phyloP scores from a whole-genome alignment of 2,329 filamentous ascomycete genomes.

The Arthrobotrys musiformis region DNA sequence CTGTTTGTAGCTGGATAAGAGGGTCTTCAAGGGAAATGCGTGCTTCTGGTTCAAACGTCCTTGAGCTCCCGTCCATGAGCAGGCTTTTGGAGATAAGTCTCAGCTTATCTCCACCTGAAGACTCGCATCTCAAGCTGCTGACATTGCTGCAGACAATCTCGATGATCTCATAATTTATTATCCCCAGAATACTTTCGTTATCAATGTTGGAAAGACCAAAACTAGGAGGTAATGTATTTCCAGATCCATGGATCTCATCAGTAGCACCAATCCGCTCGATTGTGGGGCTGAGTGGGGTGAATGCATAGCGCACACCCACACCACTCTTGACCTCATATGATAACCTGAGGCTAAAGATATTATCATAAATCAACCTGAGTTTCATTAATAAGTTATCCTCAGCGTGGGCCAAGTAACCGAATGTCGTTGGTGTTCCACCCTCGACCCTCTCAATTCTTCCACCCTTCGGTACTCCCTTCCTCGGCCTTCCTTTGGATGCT shows the following conservation, averaged over 20 bases:
- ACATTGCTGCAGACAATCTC: slow-evolving; percentile 54
- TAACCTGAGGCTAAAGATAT: slow-evolving; percentile 49
- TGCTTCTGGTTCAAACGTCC: slow-evolving; percentile 52
- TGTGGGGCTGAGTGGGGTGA: slow-evolving; percentile 43
- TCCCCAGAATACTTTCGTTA: slow-evolving; percentile 48
- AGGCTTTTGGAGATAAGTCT: slow-evolving; percentile 53
- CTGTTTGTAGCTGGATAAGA: slow-evolving; percentile 24
- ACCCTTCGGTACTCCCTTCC: slow-evolving; percentile 39
- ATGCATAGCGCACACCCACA: too few species aligned
- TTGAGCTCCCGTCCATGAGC: slow-evolving; percentile 41
- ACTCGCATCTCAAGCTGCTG: slow-evolving; percentile 51
- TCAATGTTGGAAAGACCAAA: slow-evolving; percentile 51
- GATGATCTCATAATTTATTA: slow-evolving; percentile 55
- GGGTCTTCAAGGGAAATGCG: slow-evolving; percentile 46
- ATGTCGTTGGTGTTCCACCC: slow-evolving; percentile 30
- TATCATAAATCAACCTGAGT: slow-evolving; percentile 38
- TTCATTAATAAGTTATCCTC: slow-evolving; percentile 49
- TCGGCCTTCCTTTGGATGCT: slow-evolving; percentile 56
- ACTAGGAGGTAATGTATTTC: slow-evolving; percentile 47
- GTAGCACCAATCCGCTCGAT: slow-evolving; percentile 30
- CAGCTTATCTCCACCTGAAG: slow-evolving; percentile 37
- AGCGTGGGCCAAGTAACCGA: slow-evolving; percentile 35
- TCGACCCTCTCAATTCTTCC: slow-evolving; percentile 45
- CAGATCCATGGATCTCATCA: slow-evolving; percentile 37
- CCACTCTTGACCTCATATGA: slow-evolving; percentile 41